phyloP scores from a whole-genome alignment of 768 basidiomycete species.

The Cystobasidium ongulense region DNA sequence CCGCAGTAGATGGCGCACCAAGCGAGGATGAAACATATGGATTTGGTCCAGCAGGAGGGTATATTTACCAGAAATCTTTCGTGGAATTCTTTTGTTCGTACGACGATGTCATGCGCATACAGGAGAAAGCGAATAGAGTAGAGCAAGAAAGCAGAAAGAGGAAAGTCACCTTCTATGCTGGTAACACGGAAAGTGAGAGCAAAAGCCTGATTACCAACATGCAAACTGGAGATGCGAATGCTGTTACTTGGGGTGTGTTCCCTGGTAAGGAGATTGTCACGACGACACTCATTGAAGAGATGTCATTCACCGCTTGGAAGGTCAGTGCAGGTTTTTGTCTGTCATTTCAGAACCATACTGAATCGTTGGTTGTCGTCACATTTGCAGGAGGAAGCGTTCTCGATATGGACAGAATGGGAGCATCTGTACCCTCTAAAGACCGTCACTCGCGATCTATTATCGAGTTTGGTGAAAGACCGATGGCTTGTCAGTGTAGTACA shows the following conservation, averaged over 20 bases:
- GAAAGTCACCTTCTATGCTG: slow-evolving; percentile 77
- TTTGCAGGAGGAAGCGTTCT: slow-evolving; percentile 82
- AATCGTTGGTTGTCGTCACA: not conserved
- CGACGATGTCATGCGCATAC: slow-evolving; percentile 43
- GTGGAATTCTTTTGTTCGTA: slow-evolving; percentile 79
- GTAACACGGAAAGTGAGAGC: slow-evolving; percentile 62
- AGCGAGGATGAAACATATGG: slow-evolving; percentile 74
- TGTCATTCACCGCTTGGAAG: slow-evolving; percentile 96
- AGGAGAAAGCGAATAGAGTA: slow-evolving; percentile 33
- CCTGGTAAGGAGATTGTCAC: slow-evolving; percentile 92
- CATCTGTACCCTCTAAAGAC: slow-evolving; percentile 72
- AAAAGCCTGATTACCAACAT: slow-evolving; percentile 58
- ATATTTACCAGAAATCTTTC: slow-evolving; percentile 95
- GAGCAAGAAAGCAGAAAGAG: slow-evolving; percentile 54
- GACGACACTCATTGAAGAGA: slow-evolving; percentile 89
- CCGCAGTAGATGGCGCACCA: slow-evolving; percentile 70
- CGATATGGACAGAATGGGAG: slow-evolving; percentile 92
- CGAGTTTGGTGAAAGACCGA: slow-evolving; percentile 59
- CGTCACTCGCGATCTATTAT: slow-evolving; percentile 62
- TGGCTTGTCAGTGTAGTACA: slow-evolving; percentile 91
- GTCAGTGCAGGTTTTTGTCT: slow-evolving; percentile 49
- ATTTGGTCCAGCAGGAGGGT: slow-evolving; percentile 86
- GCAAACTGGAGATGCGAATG: slow-evolving; percentile 68
- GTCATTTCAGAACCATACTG: slow-evolving; percentile 11
- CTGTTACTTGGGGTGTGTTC: slow-evolving; percentile 98